phyloP scores from a whole-genome alignment of 345 rosid species.

The Mercurialis annua region DNA sequence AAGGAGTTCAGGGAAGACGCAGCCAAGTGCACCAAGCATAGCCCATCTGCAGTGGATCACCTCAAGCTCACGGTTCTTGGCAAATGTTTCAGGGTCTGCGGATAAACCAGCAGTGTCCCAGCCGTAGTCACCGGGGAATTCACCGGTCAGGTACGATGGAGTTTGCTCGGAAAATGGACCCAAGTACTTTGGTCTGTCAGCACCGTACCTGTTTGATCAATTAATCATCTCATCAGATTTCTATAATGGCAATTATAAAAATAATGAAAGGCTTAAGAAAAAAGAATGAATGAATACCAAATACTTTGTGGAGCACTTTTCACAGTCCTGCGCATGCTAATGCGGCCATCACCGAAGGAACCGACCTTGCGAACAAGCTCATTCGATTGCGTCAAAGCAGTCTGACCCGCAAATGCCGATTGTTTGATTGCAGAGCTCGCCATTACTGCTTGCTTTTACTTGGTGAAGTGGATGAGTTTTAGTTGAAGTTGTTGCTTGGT shows the following conservation, averaged over 20 bases:
- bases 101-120: constrained; percentile 99
- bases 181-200: constrained; percentile 94
- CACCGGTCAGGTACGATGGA: constrained; percentile 90
- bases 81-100: constrained; percentile 92
- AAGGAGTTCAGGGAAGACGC: constrained; percentile 87
- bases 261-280: no score
- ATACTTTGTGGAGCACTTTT: constrained; percentile 78
- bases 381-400: constrained; percentile 62
- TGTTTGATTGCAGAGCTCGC: constrained; percentile 85
- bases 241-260: not conserved
- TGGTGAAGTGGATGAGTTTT: not conserved
- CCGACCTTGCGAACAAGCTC: constrained; percentile 74
- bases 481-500: not conserved
- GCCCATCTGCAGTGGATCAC: constrained; percentile 98
- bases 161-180: constrained; percentile 98
- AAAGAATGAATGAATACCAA: no score
- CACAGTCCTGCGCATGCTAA: constrained; percentile 78
- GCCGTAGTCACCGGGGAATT: constrained; percentile 90
- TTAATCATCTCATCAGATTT: constrained; percentile 8
- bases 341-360: constrained; percentile 53
- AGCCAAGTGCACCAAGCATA: constrained; percentile 92
- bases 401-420: constrained; percentile 75
- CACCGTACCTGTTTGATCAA: constrained; percentile 69
- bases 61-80: constrained; percentile 97
- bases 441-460: constrained; percentile 38